Conservation (phyloP, 192 early-diverging fungal species). For the Entophlyctis luteolus region DNA sequence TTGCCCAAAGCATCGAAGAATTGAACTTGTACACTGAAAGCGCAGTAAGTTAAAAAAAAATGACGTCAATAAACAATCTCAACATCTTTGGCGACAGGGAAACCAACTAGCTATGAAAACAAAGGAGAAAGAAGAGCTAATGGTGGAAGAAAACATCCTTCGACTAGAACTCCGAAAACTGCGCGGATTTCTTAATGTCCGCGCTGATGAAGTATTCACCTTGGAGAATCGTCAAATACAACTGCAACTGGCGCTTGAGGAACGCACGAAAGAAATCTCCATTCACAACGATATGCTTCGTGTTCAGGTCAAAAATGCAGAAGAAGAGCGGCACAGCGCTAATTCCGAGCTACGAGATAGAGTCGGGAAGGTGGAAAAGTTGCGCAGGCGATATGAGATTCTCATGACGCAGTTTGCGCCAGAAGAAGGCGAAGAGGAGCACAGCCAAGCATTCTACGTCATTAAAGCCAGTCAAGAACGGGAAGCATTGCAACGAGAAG, state of each 20-base stretch:
- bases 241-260: constrained; percentile 55
- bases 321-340: constrained; percentile 55
- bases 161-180: constrained; percentile 56
- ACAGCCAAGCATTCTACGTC: constrained; percentile 60
- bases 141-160: constrained; percentile 60
- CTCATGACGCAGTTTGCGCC: constrained; percentile 59
- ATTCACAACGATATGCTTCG: constrained; percentile 60
- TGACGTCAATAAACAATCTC: not conserved
- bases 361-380: constrained; percentile 54
- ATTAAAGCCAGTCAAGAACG: constrained; percentile 55
- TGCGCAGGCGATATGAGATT: constrained; percentile 59
- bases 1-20: constrained; percentile 50
- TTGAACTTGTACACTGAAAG: constrained; percentile 58
- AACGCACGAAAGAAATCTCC: constrained; percentile 54
- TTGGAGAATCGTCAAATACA: constrained; percentile 52
- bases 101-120: constrained; percentile 48
- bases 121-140: constrained; percentile 57
- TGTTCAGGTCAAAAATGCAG: constrained; percentile 49
- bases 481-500: constrained; percentile 59
- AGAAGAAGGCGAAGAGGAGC: constrained; percentile 49
- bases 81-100: constrained; percentile 14
- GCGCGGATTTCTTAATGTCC: constrained; percentile 47
- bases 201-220: constrained; percentile 55
- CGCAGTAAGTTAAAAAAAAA: constrained; percentile 32
- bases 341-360: constrained; percentile 55